Base-by-base conservation (phyloP, 352 stramenopile genomes). In the Phytophthora pistaciae region DNA sequence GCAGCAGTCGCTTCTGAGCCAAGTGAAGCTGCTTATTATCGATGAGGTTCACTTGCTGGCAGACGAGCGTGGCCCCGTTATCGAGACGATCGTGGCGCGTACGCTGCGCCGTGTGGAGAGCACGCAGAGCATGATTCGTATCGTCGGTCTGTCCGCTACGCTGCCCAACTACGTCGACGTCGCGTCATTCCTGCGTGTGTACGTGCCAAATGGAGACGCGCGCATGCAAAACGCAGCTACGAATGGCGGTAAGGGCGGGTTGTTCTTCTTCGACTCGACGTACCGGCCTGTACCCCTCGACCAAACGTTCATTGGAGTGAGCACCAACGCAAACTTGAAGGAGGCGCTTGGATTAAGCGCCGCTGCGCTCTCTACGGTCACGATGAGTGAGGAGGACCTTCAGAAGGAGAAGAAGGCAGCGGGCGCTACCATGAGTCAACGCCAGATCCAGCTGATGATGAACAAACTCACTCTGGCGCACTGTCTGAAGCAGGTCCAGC, bases 141-240 rank as follows among this genome's bases (percentile, higher is more conserved):
- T 99, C 64, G 97, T 99, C 2, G 98, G 98, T 11, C 75, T 99
- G 3, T 99, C 95, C 6, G 98, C 98, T 3, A 99, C 98, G 7
- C 85, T 99, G 20, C 98, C 98, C 0, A 99, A 99, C 74, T 99
- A 99, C 84, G 84, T 97, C 56, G 98, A 99, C 70, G 98, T 99
- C 1, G 98, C 97, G 29, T 88, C 92, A 2, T 99, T 99, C 72
- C 69, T 99, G 31, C 88, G 96, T 36, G 98, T 99, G n/a, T 91
- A 91, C 53, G 83, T 94, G 33, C 88, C 88, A 3, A 66, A 56
- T 38, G 84, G 81, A 10, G 81, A 88, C 31, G 71, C 75, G 0
- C 68, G 73, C 0, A 73, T 71, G 42, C 85, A 93, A 66, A 95
- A 95, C 55, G 85, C 87, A 9, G 85, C 85, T 21, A 91, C 81